Percentiles rank a stretch among this genome's conserved stretches.
These are phyloP conservation scores for Pelargonium myrrhifolium DNA, from an alignment of 441 rosid genomes.

Conservation along the genomic window DNA sequence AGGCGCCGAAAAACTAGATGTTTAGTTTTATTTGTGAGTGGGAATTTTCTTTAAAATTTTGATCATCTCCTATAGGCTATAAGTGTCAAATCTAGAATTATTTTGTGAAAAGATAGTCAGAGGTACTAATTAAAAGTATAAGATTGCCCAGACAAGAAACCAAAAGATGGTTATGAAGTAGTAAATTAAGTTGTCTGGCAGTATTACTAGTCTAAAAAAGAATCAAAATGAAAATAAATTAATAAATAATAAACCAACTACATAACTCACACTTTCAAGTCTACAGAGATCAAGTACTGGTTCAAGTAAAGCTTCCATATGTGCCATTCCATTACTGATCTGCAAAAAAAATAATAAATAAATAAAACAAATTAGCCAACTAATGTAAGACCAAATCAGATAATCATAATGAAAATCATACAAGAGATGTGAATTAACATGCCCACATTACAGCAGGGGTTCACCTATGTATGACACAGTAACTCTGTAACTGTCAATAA, in stretches of 20 bases:
- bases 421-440: not conserved
- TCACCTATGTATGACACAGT: not conserved
- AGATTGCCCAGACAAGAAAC: not conserved
- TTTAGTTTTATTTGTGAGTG: not conserved
- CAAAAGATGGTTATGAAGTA: constrained; percentile 1
- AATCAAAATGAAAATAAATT: no score
- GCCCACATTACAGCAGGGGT: not conserved
- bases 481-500: not conserved
- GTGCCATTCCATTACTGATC: constrained; percentile 57
- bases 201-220: not conserved
- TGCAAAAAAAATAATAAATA: no score
- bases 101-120: not conserved
- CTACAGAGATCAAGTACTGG: constrained; percentile 65
- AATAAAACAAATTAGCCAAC: constrained; percentile 14
- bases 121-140: not conserved
- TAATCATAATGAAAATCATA: constrained; percentile 14
- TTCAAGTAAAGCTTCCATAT: constrained; percentile 52
- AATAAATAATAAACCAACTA: constrained; percentile 2
- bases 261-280: constrained; percentile 52
- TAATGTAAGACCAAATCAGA: constrained; percentile 12
- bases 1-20: not conserved
- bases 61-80: not conserved
- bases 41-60: not conserved
- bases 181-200: not conserved
- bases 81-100: not conserved